Conservation (phyloP, 2,329 filamentous ascomycete species). For the Graphiopsis chlorocephala region DNA sequence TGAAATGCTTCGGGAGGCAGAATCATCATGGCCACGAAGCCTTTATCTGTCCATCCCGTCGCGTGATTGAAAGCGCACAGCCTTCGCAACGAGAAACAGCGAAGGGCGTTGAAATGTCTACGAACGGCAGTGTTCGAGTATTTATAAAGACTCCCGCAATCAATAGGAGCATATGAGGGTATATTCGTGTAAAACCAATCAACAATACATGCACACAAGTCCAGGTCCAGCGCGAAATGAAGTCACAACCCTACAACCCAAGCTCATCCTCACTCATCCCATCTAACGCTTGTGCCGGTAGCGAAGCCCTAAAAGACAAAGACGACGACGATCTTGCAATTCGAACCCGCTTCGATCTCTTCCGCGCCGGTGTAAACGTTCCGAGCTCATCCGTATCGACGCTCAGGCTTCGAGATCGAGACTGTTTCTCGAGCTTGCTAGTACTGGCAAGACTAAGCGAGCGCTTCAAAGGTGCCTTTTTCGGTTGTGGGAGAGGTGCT, state of each 20-base stretch:
- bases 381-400: constrained; percentile 6
- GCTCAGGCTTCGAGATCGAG: not conserved
- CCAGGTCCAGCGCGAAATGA: no score
- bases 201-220: not conserved
- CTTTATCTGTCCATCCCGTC: no score
- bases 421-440: fast-evolving
- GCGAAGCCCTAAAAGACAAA: not conserved
- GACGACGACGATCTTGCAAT: not conserved
- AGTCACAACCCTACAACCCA: constrained; percentile 11
- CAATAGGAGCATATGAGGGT: not conserved
- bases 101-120: not conserved
- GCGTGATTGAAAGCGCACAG: not conserved
- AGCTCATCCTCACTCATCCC: constrained; percentile 34
- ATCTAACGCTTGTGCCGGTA: not conserved
- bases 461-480: not conserved
- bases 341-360: not conserved
- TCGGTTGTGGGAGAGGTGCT: not conserved
- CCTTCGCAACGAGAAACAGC: not conserved
- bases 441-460: not conserved
- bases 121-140: no score
- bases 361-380: not conserved
- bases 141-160: not conserved
- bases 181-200: not conserved
- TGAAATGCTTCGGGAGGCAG: not conserved
- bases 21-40: no score